Evolutionary conservation across 1,284 basidiomycete species (phyloP).

Genomic region (Ustilago bromivora): DNA sequence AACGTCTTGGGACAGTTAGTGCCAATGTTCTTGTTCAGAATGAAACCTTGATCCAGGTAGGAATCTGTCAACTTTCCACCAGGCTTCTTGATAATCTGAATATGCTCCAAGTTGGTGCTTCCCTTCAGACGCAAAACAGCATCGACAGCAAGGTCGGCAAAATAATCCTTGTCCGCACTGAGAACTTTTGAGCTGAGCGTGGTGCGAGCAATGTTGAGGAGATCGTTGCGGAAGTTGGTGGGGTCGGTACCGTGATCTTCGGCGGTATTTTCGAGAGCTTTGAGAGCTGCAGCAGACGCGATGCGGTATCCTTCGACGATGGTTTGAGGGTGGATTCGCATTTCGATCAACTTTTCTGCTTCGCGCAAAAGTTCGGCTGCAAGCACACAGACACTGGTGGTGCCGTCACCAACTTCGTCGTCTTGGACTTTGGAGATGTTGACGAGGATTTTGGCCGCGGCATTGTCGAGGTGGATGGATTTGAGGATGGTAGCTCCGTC

Average conservation of each 20-base stretch:
- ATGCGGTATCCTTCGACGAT: constrained; percentile 98
- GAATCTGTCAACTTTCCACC: constrained; percentile 98
- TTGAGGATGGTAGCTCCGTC: constrained; percentile 99
- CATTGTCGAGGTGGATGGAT: constrained; percentile 96
- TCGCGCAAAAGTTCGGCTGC: constrained; percentile 92
- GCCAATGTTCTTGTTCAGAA: constrained; percentile 95
- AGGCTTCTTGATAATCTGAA: constrained; percentile 99
- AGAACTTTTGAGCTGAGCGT: constrained; percentile 97
- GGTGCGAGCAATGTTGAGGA: constrained; percentile 96
- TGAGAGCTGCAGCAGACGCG: constrained; percentile 86
- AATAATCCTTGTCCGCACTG: constrained; percentile 97
- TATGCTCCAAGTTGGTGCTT: constrained; percentile 96
- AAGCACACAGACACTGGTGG: constrained; percentile 92
- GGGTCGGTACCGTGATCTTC: constrained; percentile 82
- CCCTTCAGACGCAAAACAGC: constrained; percentile 95
- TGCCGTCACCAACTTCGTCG: constrained; percentile 98
- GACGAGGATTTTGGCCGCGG: constrained; percentile 98
- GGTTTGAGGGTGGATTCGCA: constrained; percentile 97
- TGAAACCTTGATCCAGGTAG: constrained; percentile 98
- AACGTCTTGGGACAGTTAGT: constrained; percentile 94
- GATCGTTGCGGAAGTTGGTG: constrained; percentile 83
- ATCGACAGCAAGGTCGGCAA: constrained; percentile 97
- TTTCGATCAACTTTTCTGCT: constrained; percentile 91
- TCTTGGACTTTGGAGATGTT: constrained; percentile 99
- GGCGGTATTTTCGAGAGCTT: constrained; percentile 84